phyloP scores from a whole-genome alignment of 73 alveolate genomes.

The Paramecium caudatum region DNA sequence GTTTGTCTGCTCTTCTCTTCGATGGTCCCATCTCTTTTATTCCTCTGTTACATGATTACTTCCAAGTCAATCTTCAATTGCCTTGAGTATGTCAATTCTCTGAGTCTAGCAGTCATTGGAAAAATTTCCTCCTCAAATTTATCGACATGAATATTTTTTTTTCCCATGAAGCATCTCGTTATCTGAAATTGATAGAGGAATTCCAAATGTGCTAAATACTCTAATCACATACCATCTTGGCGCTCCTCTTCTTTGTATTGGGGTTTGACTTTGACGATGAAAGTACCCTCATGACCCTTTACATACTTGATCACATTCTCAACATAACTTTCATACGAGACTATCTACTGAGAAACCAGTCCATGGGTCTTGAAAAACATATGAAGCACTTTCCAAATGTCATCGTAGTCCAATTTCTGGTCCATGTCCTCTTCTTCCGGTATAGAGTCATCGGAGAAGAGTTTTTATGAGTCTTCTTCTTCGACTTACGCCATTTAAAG shows the following conservation, averaged over 20 bases:
- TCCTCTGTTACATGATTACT: constrained; percentile 70
- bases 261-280: constrained; percentile 76
- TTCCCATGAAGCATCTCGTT: constrained; percentile 77
- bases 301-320: constrained; percentile 80
- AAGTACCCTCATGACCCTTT: constrained; percentile 78
- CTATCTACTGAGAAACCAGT: constrained; percentile 80
- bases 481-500: constrained; percentile 52
- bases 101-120: constrained; percentile 88
- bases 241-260: constrained; percentile 67
- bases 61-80: constrained; percentile 78
- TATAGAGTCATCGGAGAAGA: constrained; percentile 27
- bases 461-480: constrained; percentile 53
- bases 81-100: constrained; percentile 84
- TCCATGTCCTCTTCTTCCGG: constrained; percentile 75
- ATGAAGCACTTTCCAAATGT: constrained; percentile 81
- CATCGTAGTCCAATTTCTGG: constrained; percentile 78
- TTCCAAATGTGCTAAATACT: not conserved
- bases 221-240: constrained; percentile 4
- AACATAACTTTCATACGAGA: constrained; percentile 80
- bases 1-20: constrained; percentile 64
- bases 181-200: constrained; percentile 77
- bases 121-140: constrained; percentile 77
- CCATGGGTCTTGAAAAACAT: constrained; percentile 82
- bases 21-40: constrained; percentile 71
- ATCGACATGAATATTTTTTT: constrained; percentile 53